These are phyloP conservation scores for Cytospora schulzeri DNA, from an alignment of 2,329 filamentous ascomycete species.

Conservation along the genomic window DNA sequence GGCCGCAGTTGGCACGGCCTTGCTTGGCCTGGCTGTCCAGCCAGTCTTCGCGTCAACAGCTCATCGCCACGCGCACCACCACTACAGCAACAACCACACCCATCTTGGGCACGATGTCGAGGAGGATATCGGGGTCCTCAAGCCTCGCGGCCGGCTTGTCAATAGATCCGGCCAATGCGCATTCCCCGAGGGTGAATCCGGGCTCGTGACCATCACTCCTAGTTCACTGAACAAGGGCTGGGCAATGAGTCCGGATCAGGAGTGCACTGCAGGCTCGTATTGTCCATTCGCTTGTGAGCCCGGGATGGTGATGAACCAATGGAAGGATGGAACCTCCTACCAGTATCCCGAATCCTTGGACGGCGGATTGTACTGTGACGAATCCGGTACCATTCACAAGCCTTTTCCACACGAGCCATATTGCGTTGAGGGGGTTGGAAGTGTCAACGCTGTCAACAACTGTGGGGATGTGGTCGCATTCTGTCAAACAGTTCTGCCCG, in stretches of 20 bases:
- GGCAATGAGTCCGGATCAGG: slow-evolving; percentile 76
- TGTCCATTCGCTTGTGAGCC: slow-evolving; percentile 78
- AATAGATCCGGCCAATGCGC: slow-evolving; percentile 62
- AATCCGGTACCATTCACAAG: slow-evolving; percentile 65
- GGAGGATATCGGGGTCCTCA: slow-evolving; percentile 25
- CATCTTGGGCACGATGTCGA: slow-evolving; percentile 35
- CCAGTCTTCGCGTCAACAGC: slow-evolving; percentile 42
- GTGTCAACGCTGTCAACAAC: slow-evolving; percentile 68
- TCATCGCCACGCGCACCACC: slow-evolving; percentile 41
- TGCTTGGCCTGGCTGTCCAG: slow-evolving; percentile 49
- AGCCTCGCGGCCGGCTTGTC: slow-evolving; percentile 35
- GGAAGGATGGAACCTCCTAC: slow-evolving; percentile 72
- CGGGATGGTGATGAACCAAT: slow-evolving; percentile 77
- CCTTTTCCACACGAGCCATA: slow-evolving; percentile 69
- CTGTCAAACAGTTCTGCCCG: slow-evolving; percentile 78
- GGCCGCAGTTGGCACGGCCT: slow-evolving; percentile 51
- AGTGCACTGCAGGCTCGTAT: slow-evolving; percentile 67
- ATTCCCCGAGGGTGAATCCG: slow-evolving; percentile 67
- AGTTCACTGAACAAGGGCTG: slow-evolving; percentile 68
- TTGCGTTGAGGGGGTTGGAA: slow-evolving; percentile 69
- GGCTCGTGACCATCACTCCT: slow-evolving; percentile 69
- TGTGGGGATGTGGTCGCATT: slow-evolving; percentile 65
- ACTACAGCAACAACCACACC: slow-evolving; percentile 37
- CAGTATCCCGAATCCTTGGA: slow-evolving; percentile 73
- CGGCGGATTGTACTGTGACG: slow-evolving; percentile 73